Base-by-base conservation (phyloP, 495 filamentous ascomycete species). In the Lichina pygmaea region DNA sequence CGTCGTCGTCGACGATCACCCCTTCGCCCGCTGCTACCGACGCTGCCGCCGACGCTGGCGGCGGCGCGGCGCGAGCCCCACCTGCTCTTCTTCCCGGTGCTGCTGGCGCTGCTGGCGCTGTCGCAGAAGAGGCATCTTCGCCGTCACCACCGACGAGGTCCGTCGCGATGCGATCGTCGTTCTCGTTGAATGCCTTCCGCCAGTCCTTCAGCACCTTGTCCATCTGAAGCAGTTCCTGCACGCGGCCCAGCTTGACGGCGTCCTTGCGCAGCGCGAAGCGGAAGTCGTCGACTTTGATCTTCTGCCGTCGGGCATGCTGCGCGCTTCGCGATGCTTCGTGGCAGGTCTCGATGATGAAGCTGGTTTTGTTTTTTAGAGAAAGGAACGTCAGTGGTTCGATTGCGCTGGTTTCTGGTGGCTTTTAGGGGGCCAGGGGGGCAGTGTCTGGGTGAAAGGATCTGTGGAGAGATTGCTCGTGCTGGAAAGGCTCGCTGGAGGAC, bases 231-330 rank as follows among this genome's bases (percentile, higher is more conserved):
- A 91, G 65, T 58, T 92, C 84, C 63, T 83, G 73, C 46, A 94
- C 81, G 60, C 89, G 77, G 17, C 89, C 89, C 42, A 94, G 69
- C 57, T 89, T 85, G 52, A 70, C 63, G 17, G 80, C 74, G 53
- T 94, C 89, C 34, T 76, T 71, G 33, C 91, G 73, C 45, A 94
- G 71, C 33, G 81, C 81, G 54, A 89, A 95, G 54, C 86, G 81
- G 65, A 95, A 92, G 58, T 97, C 89, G 51, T 97, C 89, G 47
- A 93, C 79, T 55, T 97, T 97, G 62, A 94, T 81, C 62, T 97
- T 97, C 53, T 86, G 79, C 7, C 89, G 75, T 4, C 82, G 75
- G 3, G 78, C 72, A 58, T 89, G 75, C 53, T 77, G 73, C 0
- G 89, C 89, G 51, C 73, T 73, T 17, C 77, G 71, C 30, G 80